Percentiles rank a stretch among this genome's conserved stretches.
Evolutionary conservation across 257 asterid species (phyloP).

Genomic region (Schizonepeta tenuifolia): DNA sequence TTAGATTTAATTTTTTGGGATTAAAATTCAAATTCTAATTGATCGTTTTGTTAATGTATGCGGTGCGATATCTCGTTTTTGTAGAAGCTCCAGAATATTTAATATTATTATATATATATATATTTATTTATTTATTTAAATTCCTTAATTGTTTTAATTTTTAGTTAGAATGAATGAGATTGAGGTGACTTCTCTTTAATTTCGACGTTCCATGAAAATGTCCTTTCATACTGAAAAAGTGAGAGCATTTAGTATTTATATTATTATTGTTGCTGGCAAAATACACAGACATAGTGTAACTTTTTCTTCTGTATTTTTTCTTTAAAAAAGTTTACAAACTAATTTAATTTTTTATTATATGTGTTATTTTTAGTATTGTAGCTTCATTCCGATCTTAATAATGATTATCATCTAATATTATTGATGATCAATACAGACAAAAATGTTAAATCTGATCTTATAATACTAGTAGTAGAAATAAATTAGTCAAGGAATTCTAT

Average conservation of each 20-base stretch:
- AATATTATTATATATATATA: background rate
- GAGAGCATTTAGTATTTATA: background rate
- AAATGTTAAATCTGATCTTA: background rate
- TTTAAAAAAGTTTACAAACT: too few relatives aligned
- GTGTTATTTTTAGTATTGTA: too few relatives aligned
- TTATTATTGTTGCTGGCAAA: too few relatives aligned
- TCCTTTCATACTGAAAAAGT: slow-evolving; percentile 18
- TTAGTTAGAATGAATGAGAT: background rate
- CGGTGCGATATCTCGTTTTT: too few relatives aligned
- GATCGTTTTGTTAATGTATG: background rate
- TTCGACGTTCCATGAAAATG: slow-evolving; percentile 13
- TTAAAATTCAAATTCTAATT: background rate
- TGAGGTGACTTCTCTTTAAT: slow-evolving; percentile 28
- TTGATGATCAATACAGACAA: background rate
- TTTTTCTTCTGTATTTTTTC: too few relatives aligned
- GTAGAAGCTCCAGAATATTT: background rate
- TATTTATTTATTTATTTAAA: background rate
- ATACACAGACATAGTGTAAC: background rate
- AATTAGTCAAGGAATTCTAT: too few relatives aligned
- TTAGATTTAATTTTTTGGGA: background rate
- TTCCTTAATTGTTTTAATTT: background rate
- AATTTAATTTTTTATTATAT: too few relatives aligned
- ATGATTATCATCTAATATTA: background rate
- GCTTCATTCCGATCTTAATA: too few relatives aligned
- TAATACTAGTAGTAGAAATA: too few relatives aligned